phyloP scores from a whole-genome alignment of 441 rosid genomes.

The Manihot esculenta region DNA sequence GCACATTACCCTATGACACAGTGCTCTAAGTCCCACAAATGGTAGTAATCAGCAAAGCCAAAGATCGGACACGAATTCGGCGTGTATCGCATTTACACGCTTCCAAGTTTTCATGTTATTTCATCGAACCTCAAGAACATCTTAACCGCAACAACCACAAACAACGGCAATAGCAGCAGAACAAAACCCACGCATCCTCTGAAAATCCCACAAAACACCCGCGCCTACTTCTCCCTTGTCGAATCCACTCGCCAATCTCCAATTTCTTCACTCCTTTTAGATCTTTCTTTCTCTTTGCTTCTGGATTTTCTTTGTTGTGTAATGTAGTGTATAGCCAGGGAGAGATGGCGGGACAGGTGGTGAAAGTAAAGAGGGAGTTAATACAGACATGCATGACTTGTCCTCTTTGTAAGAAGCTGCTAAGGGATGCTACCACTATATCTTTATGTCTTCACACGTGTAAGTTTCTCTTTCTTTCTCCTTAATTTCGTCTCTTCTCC shows the following conservation, averaged over 20 bases:
- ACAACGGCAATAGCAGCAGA: no score
- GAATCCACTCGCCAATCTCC: neutral
- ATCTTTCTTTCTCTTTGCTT: conserved; percentile 21
- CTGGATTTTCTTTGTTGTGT: conserved; percentile 12
- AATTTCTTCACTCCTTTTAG: neutral
- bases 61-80: conserved; percentile 13
- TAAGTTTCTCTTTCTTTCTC: conserved; percentile 28
- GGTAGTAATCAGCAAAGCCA: neutral
- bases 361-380: conserved; percentile 47
- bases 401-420: conserved; percentile 58
- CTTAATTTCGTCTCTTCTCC: neutral
- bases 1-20: conserved; percentile 5
- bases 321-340: conserved; percentile 13
- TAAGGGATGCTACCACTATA: conserved; percentile 66
- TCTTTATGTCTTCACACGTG: conserved; percentile 77
- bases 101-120: conserved; percentile 13
- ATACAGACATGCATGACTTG: conserved; percentile 71
- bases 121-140: conserved; percentile 10
- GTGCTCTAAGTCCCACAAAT: neutral
- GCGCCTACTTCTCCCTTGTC: neutral
- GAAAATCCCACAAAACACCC: no score
- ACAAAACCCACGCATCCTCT: neutral
- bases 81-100: conserved; percentile 6
- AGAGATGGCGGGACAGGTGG: conserved; percentile 37
- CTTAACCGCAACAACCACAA: neutral